phyloP scores from a whole-genome alignment of 345 rosid species.

The Tarenaya hassleriana region DNA sequence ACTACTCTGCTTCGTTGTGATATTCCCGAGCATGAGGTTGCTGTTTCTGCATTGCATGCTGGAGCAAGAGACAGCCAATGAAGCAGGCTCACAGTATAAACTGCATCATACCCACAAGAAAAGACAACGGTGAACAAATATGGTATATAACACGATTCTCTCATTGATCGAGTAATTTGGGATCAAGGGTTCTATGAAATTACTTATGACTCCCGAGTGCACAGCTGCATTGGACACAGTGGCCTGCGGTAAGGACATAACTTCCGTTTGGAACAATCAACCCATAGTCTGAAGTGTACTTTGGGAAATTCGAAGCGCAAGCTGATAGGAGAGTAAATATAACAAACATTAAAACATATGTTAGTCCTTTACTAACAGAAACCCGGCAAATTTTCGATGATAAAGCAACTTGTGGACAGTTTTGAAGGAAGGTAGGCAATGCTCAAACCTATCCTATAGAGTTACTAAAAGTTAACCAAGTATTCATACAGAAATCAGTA shows the following conservation, averaged over 20 bases:
- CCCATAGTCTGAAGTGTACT: constrained; percentile 63
- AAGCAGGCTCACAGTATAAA: constrained; percentile 86
- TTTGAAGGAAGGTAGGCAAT: too few relatives aligned
- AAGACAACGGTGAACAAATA: too few relatives aligned
- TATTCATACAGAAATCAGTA: too few relatives aligned
- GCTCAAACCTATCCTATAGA: too few relatives aligned
- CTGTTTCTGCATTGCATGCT: constrained; percentile 88
- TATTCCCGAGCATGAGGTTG: constrained; percentile 80
- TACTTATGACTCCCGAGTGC: constrained; percentile 80
- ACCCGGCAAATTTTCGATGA: background rate
- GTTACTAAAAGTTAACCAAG: too few relatives aligned
- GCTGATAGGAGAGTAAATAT: constrained; percentile 34
- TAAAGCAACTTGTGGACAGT: too few relatives aligned
- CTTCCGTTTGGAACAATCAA: constrained; percentile 85
- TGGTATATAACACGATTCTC: background rate
- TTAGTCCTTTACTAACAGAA: background rate
- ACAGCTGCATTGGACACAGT: constrained; percentile 96
- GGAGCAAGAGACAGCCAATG: constrained; percentile 87
- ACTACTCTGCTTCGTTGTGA: constrained; percentile 54
- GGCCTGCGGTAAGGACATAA: constrained; percentile 85
- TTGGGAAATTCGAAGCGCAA: constrained; percentile 84
- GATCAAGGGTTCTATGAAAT: constrained; percentile 16
- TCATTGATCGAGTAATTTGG: background rate
- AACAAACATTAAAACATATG: background rate
- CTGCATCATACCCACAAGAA: constrained; percentile 33